Evolutionary conservation across 495 filamentous ascomycete species (phyloP).

Genomic region (Podospora anserina): DNA sequence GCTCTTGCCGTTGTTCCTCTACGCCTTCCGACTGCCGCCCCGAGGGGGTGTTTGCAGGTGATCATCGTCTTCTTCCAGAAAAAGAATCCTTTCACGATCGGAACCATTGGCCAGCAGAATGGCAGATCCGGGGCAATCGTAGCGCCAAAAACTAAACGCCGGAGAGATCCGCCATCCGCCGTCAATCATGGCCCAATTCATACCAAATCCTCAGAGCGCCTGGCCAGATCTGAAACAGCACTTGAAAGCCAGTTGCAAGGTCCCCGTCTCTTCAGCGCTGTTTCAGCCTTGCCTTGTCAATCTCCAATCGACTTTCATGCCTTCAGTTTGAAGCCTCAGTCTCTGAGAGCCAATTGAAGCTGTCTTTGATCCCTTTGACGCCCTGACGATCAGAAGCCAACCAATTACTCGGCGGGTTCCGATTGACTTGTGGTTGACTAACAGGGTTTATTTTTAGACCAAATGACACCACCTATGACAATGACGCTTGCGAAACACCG

Average conservation of each 20-base stretch:
- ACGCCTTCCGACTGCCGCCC: not conserved
- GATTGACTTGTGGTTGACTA: not conserved
- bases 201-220: not conserved
- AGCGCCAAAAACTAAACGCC: slow-evolving; percentile 8
- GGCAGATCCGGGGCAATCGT: not conserved
- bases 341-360: slow-evolving; percentile 4
- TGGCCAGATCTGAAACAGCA: slow-evolving; percentile 13
- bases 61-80: not conserved
- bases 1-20: not conserved
- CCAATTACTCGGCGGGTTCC: not conserved
- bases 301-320: not conserved
- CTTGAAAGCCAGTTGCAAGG: not conserved
- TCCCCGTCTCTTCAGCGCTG: not conserved
- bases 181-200: slow-evolving; percentile 8
- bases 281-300: slow-evolving; percentile 4
- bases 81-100: not conserved
- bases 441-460: not conserved
- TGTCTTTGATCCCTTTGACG: not conserved
- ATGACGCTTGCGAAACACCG: not conserved
- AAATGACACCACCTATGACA: not conserved
- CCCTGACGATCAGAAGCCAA: not conserved
- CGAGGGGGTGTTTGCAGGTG: not conserved
- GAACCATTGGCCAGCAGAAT: not conserved
- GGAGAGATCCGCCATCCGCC: slow-evolving; percentile 14
- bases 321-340: not conserved